Evolutionary conservation across 2,329 filamentous ascomycete genomes (phyloP), one percentile per base, ranked within the genome.

Genomic region (Hypoxylon sp.): DNA sequence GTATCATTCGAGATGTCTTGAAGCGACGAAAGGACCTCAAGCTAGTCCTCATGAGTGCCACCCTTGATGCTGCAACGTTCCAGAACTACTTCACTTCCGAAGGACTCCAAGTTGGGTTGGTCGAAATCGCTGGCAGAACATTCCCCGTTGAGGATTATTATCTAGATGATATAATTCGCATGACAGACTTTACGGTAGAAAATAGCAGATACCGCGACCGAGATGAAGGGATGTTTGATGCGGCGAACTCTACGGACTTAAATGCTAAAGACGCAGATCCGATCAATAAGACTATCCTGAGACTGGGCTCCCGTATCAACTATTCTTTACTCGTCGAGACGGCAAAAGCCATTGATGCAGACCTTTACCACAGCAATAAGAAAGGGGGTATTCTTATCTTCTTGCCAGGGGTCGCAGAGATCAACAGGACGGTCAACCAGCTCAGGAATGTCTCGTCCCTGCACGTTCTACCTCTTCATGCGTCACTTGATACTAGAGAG

Each of bases 361-460:
- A 93, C 60, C 78, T 99, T 1, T 70, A 78, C 3, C 71, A 79
- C 27, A 80, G 79, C 7, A 77, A 83, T 36, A 82, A 89, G 63
- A 83, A 89, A 27, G 94, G 94, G 2, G 93, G 90, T 0, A 95
- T 99, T 40, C 74, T 99, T n/a, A 91, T 99, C 30, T 99, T 99
- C 74, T 75, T 99, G 12, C 93, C 94, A 1, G 94, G 94, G 63
- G 89, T 91, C 1, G 84, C 90, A 61, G 94, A 99, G 71, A 99
- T 99, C 65, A 91, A 89, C 62, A 83, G 90, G 25, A 89, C 90
- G 1, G 80, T 94, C 49, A 83, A 83, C 49, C 78, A 83, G 37
- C 75, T 97, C 12, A 81, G 80, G 36, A 75, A 75, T n/a, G 76
- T 90, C 19, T 67, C 69, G 1, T 78, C 76, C 17, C 77, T 94